These are phyloP conservation scores for Cercis canadensis DNA, from an alignment of 306 rosid genomes.

Conservation along the genomic window DNA sequence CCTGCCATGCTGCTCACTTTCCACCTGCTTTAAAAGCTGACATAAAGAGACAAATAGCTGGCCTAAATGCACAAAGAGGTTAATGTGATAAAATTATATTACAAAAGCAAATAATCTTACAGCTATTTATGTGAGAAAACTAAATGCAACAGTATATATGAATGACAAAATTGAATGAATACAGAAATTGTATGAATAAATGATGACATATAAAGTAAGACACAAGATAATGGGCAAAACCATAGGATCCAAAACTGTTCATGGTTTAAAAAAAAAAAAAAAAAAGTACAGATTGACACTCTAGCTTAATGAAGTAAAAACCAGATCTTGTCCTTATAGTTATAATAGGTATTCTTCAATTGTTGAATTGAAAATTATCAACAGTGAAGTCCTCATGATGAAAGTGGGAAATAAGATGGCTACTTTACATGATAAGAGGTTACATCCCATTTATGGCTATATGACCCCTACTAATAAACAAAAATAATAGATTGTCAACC, in stretches of 20 bases:
- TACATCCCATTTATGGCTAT: too few species aligned
- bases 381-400: neutral
- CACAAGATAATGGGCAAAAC: neutral
- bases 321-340: neutral
- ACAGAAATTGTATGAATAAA: constrained; percentile 7
- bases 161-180: constrained; percentile 17
- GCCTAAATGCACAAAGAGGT: constrained; percentile 87
- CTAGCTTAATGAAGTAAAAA: constrained; percentile 12
- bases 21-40: constrained; percentile 90
- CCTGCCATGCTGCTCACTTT: constrained; percentile 90
- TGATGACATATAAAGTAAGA: constrained; percentile 11
- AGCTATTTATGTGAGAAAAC: constrained; percentile 23
- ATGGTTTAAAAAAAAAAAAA: neutral
- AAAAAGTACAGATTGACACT: constrained; percentile 11
- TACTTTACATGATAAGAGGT: too few species aligned
- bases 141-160: constrained; percentile 9
- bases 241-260: neutral
- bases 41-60: constrained; percentile 75
- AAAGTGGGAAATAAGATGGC: too few species aligned
- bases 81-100: constrained; percentile 55
- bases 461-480: too few species aligned
- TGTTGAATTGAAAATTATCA: neutral
- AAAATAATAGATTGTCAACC: too few species aligned
- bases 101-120: constrained; percentile 41
- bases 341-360: neutral